phyloP scores from a whole-genome alignment of 306 rosid species.

The Begonia peltatifolia region DNA sequence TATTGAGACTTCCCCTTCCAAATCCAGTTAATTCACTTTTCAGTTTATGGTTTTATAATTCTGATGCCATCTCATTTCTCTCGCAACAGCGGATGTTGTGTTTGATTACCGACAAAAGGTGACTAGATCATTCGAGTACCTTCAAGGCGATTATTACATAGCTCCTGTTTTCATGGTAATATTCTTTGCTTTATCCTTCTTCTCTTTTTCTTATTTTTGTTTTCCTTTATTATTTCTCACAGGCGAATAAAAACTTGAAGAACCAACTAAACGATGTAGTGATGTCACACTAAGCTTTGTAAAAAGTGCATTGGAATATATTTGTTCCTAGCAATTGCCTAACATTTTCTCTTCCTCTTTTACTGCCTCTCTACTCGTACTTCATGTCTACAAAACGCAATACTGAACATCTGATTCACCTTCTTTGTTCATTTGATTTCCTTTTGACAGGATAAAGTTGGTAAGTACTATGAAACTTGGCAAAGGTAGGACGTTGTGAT shows the following conservation, averaged over 20 bases:
- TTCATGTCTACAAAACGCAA: no score
- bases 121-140: conserved; percentile 67
- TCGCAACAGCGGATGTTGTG: conserved; percentile 62
- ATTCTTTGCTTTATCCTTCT: not conserved
- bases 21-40: not conserved
- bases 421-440: conserved; percentile 4
- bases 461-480: conserved; percentile 50
- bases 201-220: not conserved
- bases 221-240: conserved; percentile 1
- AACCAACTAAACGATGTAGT: no score
- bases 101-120: conserved; percentile 93
- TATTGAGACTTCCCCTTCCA: conserved; percentile 4
- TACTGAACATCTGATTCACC: no score
- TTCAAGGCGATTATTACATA: conserved; percentile 85
- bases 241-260: no score
- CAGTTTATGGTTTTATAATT: not conserved
- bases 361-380: not conserved
- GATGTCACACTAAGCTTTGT: no score
- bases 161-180: conserved; percentile 89
- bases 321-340: no score
- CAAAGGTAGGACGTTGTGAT: conserved; percentile 12
- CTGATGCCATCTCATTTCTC: not conserved
- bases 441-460: conserved; percentile 84
- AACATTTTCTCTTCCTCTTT: no score
- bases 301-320: no score